Percentiles rank a stretch among this genome's conserved stretches.
Evolutionary conservation across 106 monocot species (phyloP).

Genomic region (Phalaenopsis equestris): DNA sequence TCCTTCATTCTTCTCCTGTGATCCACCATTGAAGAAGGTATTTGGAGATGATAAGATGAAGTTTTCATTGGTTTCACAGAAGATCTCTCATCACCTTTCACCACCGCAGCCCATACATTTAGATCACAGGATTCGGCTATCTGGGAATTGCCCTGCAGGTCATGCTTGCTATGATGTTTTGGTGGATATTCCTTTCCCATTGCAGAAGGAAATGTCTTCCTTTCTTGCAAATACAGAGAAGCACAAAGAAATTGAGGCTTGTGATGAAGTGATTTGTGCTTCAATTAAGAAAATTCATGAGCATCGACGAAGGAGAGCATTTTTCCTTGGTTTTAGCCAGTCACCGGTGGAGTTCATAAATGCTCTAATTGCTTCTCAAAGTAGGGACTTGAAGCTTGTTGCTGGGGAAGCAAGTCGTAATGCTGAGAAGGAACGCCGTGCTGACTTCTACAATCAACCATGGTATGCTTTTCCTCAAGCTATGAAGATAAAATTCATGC

Average conservation of each 20-base stretch:
- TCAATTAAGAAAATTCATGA: conserved; percentile 99
- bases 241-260: conserved; percentile 89
- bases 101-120: conserved; percentile 69
- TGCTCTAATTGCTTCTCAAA: conserved; percentile 84
- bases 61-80: conserved; percentile 86
- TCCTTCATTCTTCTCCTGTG: conserved; percentile 79
- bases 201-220: conserved; percentile 84
- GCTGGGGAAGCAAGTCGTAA: conserved; percentile 79
- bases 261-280: conserved; percentile 82
- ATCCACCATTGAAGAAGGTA: conserved; percentile 68
- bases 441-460: conserved; percentile 95
- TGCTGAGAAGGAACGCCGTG: conserved; percentile 72
- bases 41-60: conserved; percentile 92
- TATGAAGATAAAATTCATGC: neutral
- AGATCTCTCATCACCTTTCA: conserved; percentile 85
- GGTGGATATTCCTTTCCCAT: conserved; percentile 83
- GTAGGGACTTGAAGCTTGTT: conserved; percentile 79
- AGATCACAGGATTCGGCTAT: conserved; percentile 69
- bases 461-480: conserved; percentile 37
- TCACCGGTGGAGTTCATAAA: conserved; percentile 96
- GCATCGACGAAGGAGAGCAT: conserved; percentile 84
- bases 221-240: conserved; percentile 85
- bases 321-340: conserved; percentile 97
- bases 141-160: conserved; percentile 49
- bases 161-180: conserved; percentile 87